phyloP scores from a whole-genome alignment of 257 asterid species.

The Solanum paucissectum region DNA sequence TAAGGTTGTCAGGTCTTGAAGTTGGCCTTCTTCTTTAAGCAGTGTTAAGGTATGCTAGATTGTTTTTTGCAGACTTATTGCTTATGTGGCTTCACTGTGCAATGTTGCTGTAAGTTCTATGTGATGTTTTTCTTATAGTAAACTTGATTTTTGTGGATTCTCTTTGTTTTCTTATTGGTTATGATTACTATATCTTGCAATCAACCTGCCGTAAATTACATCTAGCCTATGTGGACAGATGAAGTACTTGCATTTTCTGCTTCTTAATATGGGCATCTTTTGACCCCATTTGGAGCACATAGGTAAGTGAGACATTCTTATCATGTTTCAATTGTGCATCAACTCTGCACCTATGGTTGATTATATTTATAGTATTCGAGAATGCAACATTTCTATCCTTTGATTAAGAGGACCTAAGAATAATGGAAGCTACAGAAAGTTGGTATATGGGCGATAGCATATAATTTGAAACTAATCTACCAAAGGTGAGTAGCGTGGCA shows the following conservation, averaged over 20 bases:
- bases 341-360: not conserved
- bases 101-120: not conserved
- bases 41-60: not conserved
- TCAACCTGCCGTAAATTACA: not conserved
- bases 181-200: not conserved
- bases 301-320: not conserved
- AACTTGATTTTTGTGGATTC: not conserved
- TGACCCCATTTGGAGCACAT: not conserved
- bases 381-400: not conserved
- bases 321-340: not conserved
- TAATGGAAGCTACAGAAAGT: not conserved
- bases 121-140: not conserved
- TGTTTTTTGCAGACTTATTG: not conserved
- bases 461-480: not conserved
- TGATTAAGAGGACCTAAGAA: not conserved
- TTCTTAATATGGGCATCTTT: not conserved
- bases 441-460: not conserved
- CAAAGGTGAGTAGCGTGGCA: not conserved
- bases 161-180: not conserved
- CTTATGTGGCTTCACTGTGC: not conserved
- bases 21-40: not conserved
- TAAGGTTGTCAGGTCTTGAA: constrained; percentile 1
- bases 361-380: not conserved
- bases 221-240: not conserved
- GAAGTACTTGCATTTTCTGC: not conserved